Base-by-base conservation (phyloP, 2,329 filamentous ascomycete species). In the Rhinocladiella mackenziei region DNA sequence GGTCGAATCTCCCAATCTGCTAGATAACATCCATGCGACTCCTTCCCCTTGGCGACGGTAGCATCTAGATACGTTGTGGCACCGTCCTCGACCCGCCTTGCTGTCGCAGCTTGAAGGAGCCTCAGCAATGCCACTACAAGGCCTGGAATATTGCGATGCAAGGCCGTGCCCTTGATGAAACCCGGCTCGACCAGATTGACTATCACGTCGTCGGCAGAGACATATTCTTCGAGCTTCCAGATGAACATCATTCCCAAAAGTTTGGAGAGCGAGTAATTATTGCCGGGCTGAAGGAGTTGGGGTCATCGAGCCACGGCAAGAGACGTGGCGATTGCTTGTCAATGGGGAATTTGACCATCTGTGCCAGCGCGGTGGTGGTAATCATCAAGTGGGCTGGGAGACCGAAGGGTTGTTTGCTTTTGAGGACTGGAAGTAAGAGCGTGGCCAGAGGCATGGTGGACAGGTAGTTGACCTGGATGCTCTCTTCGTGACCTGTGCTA, bases 1-100 rank as follows among this genome's bases (percentile, higher is more conserved):
- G 71, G 67, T 3, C 54, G 50, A 13, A 75, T 66, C 5, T 68
- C 58, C 65, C 71, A 75, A 35, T 69, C 68, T 64, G 70, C 72
- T 1, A 76, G 29, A 46, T 71, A 76, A 32, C 67, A 71, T 0
- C 73, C 74, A 53, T 78, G 75, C 0, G 70, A 71, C 54, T 76
- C 72, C 31, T 63, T 65, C 0, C 73, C 74, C 40, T 76, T 66
- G 0, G 62, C 60, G 1, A 70, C 60, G 0, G 58, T 60, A 0
- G 73, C 73, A 54, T 78, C 69, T 1, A 76, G 43, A 51, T 71
- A 75, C 0, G 66, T 70, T 33, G 65, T 68, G 1, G 71, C 73
- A 4, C 69, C 75, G 4, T 65, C 63, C 4, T 61, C 57, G 9
- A 63, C 23, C 3, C 53, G 61, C 14, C 68, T 59, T 0, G 55